Evolutionary conservation across 2,329 filamentous ascomycete genomes (phyloP).

Genomic region (Xylaria sp.): DNA sequence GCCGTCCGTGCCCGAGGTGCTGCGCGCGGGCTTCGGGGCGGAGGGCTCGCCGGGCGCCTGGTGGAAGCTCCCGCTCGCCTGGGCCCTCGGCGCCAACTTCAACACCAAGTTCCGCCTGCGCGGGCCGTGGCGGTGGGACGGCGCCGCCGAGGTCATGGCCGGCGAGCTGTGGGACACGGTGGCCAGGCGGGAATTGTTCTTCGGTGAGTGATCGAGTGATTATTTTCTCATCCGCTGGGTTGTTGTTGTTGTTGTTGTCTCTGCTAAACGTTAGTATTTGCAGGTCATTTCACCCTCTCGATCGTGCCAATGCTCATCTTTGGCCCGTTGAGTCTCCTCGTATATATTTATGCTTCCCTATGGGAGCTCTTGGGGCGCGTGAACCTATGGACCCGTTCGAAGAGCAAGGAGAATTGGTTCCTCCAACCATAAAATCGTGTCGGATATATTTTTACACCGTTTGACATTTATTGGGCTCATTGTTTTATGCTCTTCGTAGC

Average conservation of each 20-base stretch:
- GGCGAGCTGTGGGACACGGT: slow-evolving; percentile 43
- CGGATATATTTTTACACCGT: neutral
- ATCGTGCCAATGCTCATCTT: slow-evolving; percentile 28
- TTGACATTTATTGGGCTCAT: neutral
- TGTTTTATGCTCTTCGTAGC: too few relatives aligned
- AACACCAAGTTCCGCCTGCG: slow-evolving; percentile 52
- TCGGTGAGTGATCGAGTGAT: too few relatives aligned
- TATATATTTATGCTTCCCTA: slow-evolving; percentile 19
- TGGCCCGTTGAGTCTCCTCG: slow-evolving; percentile 23
- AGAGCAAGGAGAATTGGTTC: neutral
- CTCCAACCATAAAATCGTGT: neutral
- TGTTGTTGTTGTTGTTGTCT: neutral
- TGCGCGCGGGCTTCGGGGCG: slow-evolving; percentile 35
- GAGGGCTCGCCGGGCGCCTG: slow-evolving; percentile 5
- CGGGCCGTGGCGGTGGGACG: slow-evolving; percentile 47
- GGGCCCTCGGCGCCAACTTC: slow-evolving; percentile 54
- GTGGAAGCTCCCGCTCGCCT: slow-evolving; percentile 45
- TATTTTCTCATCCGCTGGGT: too few relatives aligned
- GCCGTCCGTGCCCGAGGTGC: slow-evolving; percentile 41
- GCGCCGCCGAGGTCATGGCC: slow-evolving; percentile 43
- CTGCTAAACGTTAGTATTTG: neutral
- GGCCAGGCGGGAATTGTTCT: slow-evolving; percentile 27
- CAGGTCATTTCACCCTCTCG: slow-evolving; percentile 27
- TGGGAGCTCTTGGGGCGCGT: neutral
- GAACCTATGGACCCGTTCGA: too few relatives aligned